Conservation (phyloP, 495 filamentous ascomycete genomes). For the Evernia prunastri region DNA sequence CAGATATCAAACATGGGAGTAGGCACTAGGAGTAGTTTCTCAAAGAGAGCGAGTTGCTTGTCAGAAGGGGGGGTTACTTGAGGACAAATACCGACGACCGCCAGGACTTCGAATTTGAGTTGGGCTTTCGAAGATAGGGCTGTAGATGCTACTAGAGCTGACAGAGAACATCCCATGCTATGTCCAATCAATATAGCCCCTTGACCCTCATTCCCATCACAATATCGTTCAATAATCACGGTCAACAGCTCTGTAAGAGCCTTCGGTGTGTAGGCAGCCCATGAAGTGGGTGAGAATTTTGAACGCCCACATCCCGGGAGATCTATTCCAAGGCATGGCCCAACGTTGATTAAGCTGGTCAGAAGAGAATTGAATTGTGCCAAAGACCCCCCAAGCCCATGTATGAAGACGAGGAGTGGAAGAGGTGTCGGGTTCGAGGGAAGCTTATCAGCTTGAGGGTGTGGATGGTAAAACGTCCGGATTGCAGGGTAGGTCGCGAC, state of each 20-base stretch:
- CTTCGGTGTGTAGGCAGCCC: slow-evolving; percentile 74
- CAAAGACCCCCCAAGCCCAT: slow-evolving; percentile 83
- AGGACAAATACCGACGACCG: slow-evolving; percentile 76
- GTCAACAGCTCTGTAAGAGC: slow-evolving; percentile 69
- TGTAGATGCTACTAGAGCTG: slow-evolving; percentile 57
- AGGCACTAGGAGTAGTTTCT: slow-evolving; percentile 59
- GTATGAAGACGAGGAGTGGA: slow-evolving; percentile 84
- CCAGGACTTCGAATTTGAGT: slow-evolving; percentile 59
- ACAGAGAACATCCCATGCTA: slow-evolving; percentile 78
- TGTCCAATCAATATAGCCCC: slow-evolving; percentile 77
- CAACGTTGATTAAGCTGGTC: slow-evolving; percentile 72
- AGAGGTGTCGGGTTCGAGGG: slow-evolving; percentile 63
- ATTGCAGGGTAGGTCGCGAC: slow-evolving; percentile 66
- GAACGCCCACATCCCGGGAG: slow-evolving; percentile 84
- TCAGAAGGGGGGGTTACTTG: slow-evolving; percentile 53
- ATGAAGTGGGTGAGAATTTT: slow-evolving; percentile 58
- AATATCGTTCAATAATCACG: slow-evolving; percentile 63
- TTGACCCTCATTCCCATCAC: slow-evolving; percentile 59
- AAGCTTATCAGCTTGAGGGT: slow-evolving; percentile 72
- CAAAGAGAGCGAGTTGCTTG: slow-evolving; percentile 45
- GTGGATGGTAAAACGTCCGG: slow-evolving; percentile 75
- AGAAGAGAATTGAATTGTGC: slow-evolving; percentile 82
- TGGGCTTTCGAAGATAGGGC: slow-evolving; percentile 60
- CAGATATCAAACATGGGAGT: slow-evolving; percentile 67
- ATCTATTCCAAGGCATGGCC: slow-evolving; percentile 85